Conservation (phyloP, 768 basidiomycete genomes). For the Porpolomopsis calyptriformis region DNA sequence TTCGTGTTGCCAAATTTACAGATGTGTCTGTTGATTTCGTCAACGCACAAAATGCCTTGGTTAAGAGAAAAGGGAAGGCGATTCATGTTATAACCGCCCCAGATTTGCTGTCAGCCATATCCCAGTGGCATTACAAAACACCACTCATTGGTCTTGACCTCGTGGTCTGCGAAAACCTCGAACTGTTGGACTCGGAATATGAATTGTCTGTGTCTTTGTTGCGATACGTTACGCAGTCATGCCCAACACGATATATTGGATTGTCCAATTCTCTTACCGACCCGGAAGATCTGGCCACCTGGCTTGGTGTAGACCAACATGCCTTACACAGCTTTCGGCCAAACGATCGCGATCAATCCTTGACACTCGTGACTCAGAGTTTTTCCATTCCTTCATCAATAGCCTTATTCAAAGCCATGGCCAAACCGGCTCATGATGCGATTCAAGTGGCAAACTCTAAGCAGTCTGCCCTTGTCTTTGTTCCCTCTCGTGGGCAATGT, state of each 20-base stretch:
- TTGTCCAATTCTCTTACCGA: slow-evolving; percentile 73
- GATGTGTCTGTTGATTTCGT: slow-evolving; percentile 31
- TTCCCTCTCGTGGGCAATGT: slow-evolving; percentile 77
- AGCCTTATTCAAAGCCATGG: slow-evolving; percentile 83
- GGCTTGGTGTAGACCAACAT: slow-evolving; percentile 62
- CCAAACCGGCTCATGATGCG: slow-evolving; percentile 78
- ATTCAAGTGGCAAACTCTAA: slow-evolving; percentile 38
- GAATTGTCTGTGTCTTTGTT: slow-evolving; percentile 75
- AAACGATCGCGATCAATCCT: slow-evolving; percentile 69
- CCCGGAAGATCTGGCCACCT: slow-evolving; percentile 66
- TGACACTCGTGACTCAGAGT: slow-evolving; percentile 56
- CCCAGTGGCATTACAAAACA: slow-evolving; percentile 17
- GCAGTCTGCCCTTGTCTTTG: slow-evolving; percentile 68
- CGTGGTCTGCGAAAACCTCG: slow-evolving; percentile 76
- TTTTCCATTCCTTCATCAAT: slow-evolving; percentile 84
- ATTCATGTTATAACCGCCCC: slow-evolving; percentile 50
- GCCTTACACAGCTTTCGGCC: slow-evolving; percentile 72
- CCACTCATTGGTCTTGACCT: slow-evolving; percentile 41
- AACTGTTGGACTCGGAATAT: slow-evolving; percentile 70
- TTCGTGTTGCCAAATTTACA: slow-evolving; percentile 24
- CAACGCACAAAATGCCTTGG: slow-evolving; percentile 28
- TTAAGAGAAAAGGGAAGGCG: slow-evolving; percentile 27
- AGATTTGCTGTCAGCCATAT: slow-evolving; percentile 37
- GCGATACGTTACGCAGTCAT: slow-evolving; percentile 49
- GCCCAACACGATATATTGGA: slow-evolving; percentile 65